Base-by-base conservation (phyloP, 495 filamentous ascomycete species). In the Darksidea phi region DNA sequence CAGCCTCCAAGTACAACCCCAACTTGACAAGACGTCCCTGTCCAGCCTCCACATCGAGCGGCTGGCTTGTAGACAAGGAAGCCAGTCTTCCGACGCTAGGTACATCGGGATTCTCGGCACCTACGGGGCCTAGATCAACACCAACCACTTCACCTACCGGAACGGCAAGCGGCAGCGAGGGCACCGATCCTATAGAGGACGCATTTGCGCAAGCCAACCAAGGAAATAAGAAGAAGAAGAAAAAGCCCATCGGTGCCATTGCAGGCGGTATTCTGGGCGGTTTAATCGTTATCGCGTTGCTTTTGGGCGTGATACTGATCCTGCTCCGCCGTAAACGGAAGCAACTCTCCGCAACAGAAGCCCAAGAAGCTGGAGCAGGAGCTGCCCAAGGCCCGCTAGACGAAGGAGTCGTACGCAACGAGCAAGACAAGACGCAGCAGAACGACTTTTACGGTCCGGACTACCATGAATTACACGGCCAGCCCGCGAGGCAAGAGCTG, bases 181-280 rank as follows among this genome's bases (percentile, higher is more conserved):
- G 21, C 15, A 21, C 45, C 28, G n/a, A n/a, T n/a, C n/a, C n/a
- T n/a, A 36, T 20, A 28, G 18, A 48, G 34, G 17, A 26, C 10
- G 25, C 25, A 26, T 1, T 5, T 34, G 0, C 21, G 42, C 6
- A 24, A 36, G 6, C 18, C 52, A 24, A 21, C 26, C 3, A 17
- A 26, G 6, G 2, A 1, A 36, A 24, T 20, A 28, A 15, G 25
- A 26, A 45, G 21, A 36, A 26, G 20, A 8, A 24, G 18, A 32
- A 32, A 25, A 25, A 3, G 5, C 15, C 48, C 23, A 43, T 47
- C 37, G 61, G 26, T 5, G 54, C 43, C 0, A 54, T 58, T 5
- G 61, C 53, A 11, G 48, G 45, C 38, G 54, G 47, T n/a, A 51
- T 49, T 1, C 45, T 62, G 15, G 52, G 45, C 20, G 59, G 51